Evolutionary conservation across 2,329 filamentous ascomycete genomes (phyloP), one percentile per base, ranked within the genome.

Genomic region (Zelopaecilomyces penicillatus): DNA sequence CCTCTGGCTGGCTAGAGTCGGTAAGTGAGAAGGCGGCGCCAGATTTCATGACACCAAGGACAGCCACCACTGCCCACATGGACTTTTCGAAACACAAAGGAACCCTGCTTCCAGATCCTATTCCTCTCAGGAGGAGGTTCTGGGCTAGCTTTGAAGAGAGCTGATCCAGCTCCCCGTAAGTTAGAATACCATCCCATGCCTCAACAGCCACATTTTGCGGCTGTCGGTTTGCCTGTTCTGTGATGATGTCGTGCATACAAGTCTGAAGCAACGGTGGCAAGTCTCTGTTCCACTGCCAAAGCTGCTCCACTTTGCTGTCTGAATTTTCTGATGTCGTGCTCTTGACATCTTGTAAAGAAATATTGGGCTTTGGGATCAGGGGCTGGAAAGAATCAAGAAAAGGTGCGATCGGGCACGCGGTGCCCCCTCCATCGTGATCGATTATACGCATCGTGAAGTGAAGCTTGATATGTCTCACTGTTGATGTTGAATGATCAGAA

Each of bases 41-140:
- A n/a, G 70, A 55, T 52, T 73, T 73, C 65, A 74, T 70, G 43
- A 73, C 62, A 5, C 62, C 69, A 6, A 74, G 54, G 4, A 74
- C 64, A 0, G 66, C 65, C 26, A 74, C 61, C 6, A 65, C 58
- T 4, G 70, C 66, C 69, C 68, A 73, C 50, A 58, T 59, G 30
- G 69, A 72, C 53, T 74, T 74, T 51, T 73, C 68, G 46, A 74
- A 73, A 50, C 69, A 72, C n/a, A 74, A 58, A 3, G 71, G 70
- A n/a, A 75, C 65, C 7, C 63, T 64, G 34, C 58, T 62, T n/a
- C 69, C 70, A 8, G 60, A 44, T 2, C 46, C 51, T 33, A 68
- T 58, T 11, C 69, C 69, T n/a, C 54, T 50, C 8, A 54, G 53
- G 10, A 57, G 48, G 2, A 75, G 61, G 44, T 68, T 59, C 5